These are phyloP conservation scores for Fusarium fracticaudum DNA, from an alignment of 2,329 filamentous ascomycete genomes.

Conservation along the genomic window DNA sequence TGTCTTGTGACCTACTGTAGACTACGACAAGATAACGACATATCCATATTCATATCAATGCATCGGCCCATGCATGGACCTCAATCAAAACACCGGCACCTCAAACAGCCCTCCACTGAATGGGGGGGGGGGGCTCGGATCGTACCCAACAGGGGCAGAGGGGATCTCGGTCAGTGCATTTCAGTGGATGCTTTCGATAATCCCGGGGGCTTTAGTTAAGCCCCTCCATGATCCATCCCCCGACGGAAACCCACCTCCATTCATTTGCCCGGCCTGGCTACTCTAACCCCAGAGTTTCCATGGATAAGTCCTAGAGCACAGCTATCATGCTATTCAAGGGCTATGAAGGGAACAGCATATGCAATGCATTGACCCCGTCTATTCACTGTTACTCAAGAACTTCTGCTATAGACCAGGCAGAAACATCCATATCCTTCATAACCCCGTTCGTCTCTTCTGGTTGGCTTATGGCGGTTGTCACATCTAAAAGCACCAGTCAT, in stretches of 20 bases:
- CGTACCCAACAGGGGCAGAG: constrained; percentile 23
- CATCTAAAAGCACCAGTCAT: constrained; percentile 19
- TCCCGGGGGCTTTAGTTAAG: constrained; percentile 6
- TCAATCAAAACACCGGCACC: too few species aligned
- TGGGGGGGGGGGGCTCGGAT: constrained; percentile 25
- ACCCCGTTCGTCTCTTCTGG: background rate
- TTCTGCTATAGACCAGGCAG: background rate
- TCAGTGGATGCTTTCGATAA: constrained; percentile 15
- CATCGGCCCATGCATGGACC: too few species aligned
- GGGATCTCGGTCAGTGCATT: constrained; percentile 17
- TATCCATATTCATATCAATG: too few species aligned
- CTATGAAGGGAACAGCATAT: background rate
- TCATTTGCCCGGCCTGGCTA: background rate
- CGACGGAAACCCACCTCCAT: background rate
- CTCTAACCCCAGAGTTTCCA: constrained; percentile 24
- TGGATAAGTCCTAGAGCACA: background rate
- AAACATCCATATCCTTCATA: background rate
- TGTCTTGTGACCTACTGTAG: constrained; percentile 11
- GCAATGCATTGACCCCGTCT: background rate
- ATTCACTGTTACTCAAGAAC: background rate
- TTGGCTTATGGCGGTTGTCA: constrained; percentile 25
- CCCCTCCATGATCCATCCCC: background rate
- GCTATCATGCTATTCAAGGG: constrained; percentile 9
- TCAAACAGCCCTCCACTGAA: too few species aligned
- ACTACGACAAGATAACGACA: constrained; percentile 1